Base-by-base conservation (phyloP, 441 rosid genomes). In the Adansonia rubrostipa region DNA sequence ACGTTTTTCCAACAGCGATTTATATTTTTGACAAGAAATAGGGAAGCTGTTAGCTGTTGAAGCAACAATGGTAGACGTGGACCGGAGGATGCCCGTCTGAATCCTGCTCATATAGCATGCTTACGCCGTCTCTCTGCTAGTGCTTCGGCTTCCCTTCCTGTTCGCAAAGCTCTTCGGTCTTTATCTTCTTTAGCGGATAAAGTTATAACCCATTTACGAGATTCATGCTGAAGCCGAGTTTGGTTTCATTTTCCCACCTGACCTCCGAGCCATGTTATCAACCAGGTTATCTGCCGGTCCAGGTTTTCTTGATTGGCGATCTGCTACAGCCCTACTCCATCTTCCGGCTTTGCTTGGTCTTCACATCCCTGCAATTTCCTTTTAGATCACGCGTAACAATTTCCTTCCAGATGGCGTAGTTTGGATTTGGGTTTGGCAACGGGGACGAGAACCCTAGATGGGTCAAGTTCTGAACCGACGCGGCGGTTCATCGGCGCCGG, bases 91-190 rank as follows among this genome's bases (percentile, higher is more conserved):
- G 92, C 70, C 93, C 85, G 94, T 80, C 93, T 96, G 10, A 92
- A 91, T 71, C 99, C 98, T 87, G 89, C 92, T 19, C 98, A 96
- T 79, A 77, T 92, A 3, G 99, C 99, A 13, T 98, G 97, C 48
- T 84, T 96, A 51, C 98, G 99, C 77, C 97, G 99, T 64, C 91
- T 96, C 63, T 96, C 98, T 1, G 99, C 99, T 22, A 85, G 99
- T 4, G 99, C 99, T 48, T 89, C 89, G 1, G 13, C 88, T 0
- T 28, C 88, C 11, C 79, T 81, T 5, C 86, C 93, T 0, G 84
- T 82, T 5, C 97, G 97, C 50, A 85, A 90, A 79, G 85, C 94
- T 77, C 92, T 91, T 28, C 77, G 83, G 74, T 90, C 97, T 0
- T 92, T 92, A 84, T 73, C 93, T 62, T 87, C 96, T 0, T 82